phyloP scores from a whole-genome alignment of 192 early-diverging fungal genomes.

The Coemansia sp. region DNA sequence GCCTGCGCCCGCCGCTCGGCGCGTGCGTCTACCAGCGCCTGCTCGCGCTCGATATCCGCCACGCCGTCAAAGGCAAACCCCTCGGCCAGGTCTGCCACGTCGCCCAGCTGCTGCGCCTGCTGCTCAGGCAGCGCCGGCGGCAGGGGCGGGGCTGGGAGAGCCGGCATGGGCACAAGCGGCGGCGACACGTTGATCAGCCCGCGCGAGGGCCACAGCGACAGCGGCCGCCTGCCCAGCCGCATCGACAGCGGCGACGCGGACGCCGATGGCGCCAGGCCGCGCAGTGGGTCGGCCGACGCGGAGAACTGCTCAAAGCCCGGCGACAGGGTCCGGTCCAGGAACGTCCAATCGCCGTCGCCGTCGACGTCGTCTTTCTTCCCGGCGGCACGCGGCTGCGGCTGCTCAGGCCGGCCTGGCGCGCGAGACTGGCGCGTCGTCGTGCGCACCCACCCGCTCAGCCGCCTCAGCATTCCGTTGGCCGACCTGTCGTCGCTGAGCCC shows the following conservation, averaged over 20 bases:
- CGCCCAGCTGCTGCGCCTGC: slow-evolving; percentile 6
- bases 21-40: slow-evolving; percentile 32
- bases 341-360: slow-evolving; percentile 44
- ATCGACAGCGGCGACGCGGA: neutral
- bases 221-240: slow-evolving; percentile 1
- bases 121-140: neutral
- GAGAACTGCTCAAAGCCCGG: slow-evolving; percentile 9
- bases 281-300: slow-evolving; percentile 9
- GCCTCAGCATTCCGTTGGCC: slow-evolving; percentile 16
- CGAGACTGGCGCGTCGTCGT: slow-evolving; percentile 19
- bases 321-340: slow-evolving; percentile 38
- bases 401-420: neutral
- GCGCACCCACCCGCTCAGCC: slow-evolving; percentile 47
- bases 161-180: neutral
- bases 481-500: slow-evolving; percentile 7
- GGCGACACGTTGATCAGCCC: slow-evolving; percentile 11
- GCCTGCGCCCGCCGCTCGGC: neutral
- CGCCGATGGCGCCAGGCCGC: neutral
- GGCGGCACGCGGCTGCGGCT: neutral
- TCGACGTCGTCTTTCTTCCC: neutral
- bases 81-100: slow-evolving; percentile 16
- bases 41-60: slow-evolving; percentile 53
- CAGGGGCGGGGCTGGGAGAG: neutral
- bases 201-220: slow-evolving; percentile 14
- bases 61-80: slow-evolving; percentile 48